Evolutionary conservation across 1,284 basidiomycete genomes (phyloP), one percentile per base, ranked within the genome.

Genomic region (Phellopilus nigrolimitatus): DNA sequence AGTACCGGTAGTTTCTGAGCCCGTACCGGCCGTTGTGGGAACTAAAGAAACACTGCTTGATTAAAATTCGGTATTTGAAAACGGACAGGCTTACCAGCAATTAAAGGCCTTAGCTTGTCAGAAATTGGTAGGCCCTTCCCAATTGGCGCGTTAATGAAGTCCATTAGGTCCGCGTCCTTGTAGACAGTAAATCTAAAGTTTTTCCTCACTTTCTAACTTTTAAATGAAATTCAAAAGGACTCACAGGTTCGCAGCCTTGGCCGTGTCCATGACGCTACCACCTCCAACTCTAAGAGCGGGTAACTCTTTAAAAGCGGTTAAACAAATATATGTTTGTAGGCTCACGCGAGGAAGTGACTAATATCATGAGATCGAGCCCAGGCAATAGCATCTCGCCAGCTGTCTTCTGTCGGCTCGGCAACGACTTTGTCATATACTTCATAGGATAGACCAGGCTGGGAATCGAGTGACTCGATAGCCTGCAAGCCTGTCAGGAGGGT

Each of bases 21-120:
- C 95, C n/a, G 95, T 98, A 47, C 95, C 94, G 36, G 95, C 95
- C 5, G 95, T 98, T 2, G 95, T 98, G 8, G 94, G 94, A 19
- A 97, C 81, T 82, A 55, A 8, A 36, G 2, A n/a, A 3, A 39
- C 7, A 34, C 12, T 15, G 12, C 8, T 25, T 9, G n/a, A 13
- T 28, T 13, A 28, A 31, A 31, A 31, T 30, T 40, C 19, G 15
- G 10, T 36, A 19, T 47, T n/a, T 30, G 19, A 30, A 25, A 28
- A 39, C 34, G 25, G 15, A 42, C 25, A 12, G n/a, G 60, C 71
- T 56, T 56, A 78, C 81, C 73, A 41, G 94, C 94, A 56, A 98
- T 94, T 39, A 98, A 74, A 13, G 95, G 95, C 24, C 82, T 73
- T 34, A 98, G 74, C 25, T 74, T 71, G 65, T 90, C 74, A 25